Conservation (phyloP, 2,329 filamentous ascomycete genomes). For the Keithomyces neogunnii region DNA sequence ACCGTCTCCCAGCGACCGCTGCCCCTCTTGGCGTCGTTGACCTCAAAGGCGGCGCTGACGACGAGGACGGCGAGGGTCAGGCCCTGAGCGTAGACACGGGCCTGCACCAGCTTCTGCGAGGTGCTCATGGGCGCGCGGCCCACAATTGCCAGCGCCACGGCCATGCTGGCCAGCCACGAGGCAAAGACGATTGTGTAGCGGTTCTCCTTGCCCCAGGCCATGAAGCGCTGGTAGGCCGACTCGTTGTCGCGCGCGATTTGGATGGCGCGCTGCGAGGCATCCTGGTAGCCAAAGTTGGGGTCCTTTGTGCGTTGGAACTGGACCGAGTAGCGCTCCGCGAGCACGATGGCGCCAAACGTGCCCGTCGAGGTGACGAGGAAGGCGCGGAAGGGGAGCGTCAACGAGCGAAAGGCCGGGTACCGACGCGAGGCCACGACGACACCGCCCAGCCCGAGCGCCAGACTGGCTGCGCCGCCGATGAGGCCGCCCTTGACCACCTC, state of each 20-base stretch:
- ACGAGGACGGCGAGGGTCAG: slow-evolving; percentile 78
- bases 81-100: slow-evolving; percentile 87
- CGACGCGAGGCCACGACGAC: slow-evolving; percentile 61
- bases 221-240: slow-evolving; percentile 48
- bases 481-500: slow-evolving; percentile 72
- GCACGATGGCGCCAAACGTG: slow-evolving; percentile 83
- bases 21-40: slow-evolving; percentile 65
- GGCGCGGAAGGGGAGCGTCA: slow-evolving; percentile 82
- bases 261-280: slow-evolving; percentile 48
- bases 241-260: slow-evolving; percentile 49
- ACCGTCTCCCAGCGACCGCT: slow-evolving; percentile 78
- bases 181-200: slow-evolving; percentile 79
- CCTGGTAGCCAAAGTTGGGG: slow-evolving; percentile 57
- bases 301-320: slow-evolving; percentile 63
- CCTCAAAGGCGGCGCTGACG: slow-evolving; percentile 75
- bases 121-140: slow-evolving; percentile 66
- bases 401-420: slow-evolving; percentile 67
- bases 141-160: slow-evolving; percentile 64
- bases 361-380: slow-evolving; percentile 78
- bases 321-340: slow-evolving; percentile 63
- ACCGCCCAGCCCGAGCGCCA: slow-evolving; percentile 57
- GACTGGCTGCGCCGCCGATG: slow-evolving; percentile 62
- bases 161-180: slow-evolving; percentile 77
- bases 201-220: slow-evolving; percentile 70
- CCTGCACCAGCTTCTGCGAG: slow-evolving; percentile 85